Evolutionary conservation across 2,329 filamentous ascomycete species (phyloP).

Genomic region (Epichloe coenophiala): DNA sequence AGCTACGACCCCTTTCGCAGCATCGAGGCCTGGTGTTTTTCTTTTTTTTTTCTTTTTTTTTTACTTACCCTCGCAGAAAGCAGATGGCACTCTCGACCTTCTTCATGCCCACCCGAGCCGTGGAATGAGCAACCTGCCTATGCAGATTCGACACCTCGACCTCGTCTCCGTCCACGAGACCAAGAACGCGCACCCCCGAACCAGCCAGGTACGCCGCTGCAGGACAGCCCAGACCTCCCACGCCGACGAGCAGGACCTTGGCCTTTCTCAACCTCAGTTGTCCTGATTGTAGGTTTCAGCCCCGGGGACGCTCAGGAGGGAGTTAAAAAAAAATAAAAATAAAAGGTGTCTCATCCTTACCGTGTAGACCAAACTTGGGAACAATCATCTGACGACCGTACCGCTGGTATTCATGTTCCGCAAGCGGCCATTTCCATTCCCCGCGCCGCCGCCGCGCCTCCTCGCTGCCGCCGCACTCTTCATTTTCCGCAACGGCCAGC

Average conservation of each 20-base stretch:
- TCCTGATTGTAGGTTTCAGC: constrained; percentile 32
- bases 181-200: constrained; percentile 66
- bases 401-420: constrained; percentile 61
- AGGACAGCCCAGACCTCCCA: constrained; percentile 82
- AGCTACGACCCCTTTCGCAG: too few relatives aligned
- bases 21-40: too few relatives aligned
- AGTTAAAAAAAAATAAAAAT: background rate
- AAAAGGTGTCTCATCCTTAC: constrained; percentile 24
- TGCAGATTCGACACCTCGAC: constrained; percentile 89
- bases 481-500: constrained; percentile 27
- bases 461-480: background rate
- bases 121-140: constrained; percentile 74
- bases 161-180: constrained; percentile 73
- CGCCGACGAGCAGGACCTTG: constrained; percentile 68
- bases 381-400: constrained; percentile 90
- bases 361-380: constrained; percentile 63
- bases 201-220: constrained; percentile 87
- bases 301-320: background rate
- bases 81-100: constrained; percentile 70
- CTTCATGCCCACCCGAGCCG: constrained; percentile 52
- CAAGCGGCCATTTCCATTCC: constrained; percentile 53
- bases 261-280: constrained; percentile 61
- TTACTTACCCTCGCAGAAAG: constrained; percentile 39
- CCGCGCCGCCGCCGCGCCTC: background rate
- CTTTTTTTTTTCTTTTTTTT: too few relatives aligned